phyloP scores from a whole-genome alignment of 768 basidiomycete genomes.

The Tephrocybe sp. region DNA sequence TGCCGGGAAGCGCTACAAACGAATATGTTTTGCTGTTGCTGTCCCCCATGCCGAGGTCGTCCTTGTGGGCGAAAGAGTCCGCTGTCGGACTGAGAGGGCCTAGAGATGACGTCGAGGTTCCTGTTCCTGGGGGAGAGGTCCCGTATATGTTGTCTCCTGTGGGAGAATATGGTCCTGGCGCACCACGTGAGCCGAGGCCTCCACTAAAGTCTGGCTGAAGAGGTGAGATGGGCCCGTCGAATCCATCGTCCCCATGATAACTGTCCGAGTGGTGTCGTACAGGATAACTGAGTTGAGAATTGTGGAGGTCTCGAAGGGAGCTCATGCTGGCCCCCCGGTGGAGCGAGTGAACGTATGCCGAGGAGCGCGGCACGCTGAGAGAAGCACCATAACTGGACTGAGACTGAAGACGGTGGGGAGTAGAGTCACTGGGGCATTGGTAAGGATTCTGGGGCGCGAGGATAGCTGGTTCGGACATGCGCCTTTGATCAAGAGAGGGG shows the following conservation, averaged over 20 bases:
- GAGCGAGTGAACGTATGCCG: constrained; percentile 39
- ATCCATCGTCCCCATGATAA: constrained; percentile 30
- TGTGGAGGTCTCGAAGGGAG: constrained; percentile 41
- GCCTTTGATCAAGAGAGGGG: constrained; percentile 52
- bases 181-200: constrained; percentile 32
- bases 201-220: constrained; percentile 52
- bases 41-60: constrained; percentile 28
- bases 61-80: constrained; percentile 27
- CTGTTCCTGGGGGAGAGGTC: constrained; percentile 60
- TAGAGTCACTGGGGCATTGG: constrained; percentile 24
- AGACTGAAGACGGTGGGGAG: constrained; percentile 38
- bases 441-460: constrained; percentile 39
- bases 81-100: constrained; percentile 25
- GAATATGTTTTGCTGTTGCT: constrained; percentile 70
- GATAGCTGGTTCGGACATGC: constrained; percentile 67
- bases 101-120: constrained; percentile 54
- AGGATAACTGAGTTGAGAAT: constrained; percentile 35
- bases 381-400: constrained; percentile 36
- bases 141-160: constrained; percentile 52
- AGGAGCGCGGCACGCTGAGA: constrained; percentile 29
- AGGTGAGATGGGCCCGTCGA: constrained; percentile 54
- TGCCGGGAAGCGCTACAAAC: constrained; percentile 79
- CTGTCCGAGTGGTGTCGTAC: constrained; percentile 27
- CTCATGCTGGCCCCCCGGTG: constrained; percentile 46
- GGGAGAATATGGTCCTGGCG: constrained; percentile 43